Evolutionary conservation across 2,329 filamentous ascomycete species (phyloP), one percentile per base, ranked within the genome.

Genomic region (Gyromitra esculenta): DNA sequence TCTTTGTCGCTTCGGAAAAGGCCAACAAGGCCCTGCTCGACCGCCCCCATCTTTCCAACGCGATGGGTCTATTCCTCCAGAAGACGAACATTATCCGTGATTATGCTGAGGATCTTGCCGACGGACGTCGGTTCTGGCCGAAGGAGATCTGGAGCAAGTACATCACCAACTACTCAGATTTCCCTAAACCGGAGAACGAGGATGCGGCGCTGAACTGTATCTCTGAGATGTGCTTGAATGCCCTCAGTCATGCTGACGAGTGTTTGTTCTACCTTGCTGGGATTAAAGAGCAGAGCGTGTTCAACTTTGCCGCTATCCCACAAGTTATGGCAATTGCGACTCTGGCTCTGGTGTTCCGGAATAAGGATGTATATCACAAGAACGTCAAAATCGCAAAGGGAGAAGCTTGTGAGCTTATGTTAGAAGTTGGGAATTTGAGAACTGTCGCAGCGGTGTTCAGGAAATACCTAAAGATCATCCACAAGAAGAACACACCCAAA

Each of bases 11-110:
- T 82, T 91, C 91, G 65, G 89, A 92, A 77, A 91, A 97, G 73
- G 96, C 93, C 77, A 97, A 97, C 83, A 91, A 92, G 1, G 92
- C 90, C 73, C 88, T 99, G 66, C 86, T 95, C 67, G 88, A 94
- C 78, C 89, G 93, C 66, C 90, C 92, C 43, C 87, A 93, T 77
- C 88, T 99, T 64, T 92, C 93, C 81, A 94, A 97, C 84, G 95
- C 93, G 57, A 99, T 99, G 96, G 96, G 93, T 31, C 92, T 97
- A 80, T 97, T 99, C 84, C 86, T 99, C 77, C 96, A 99, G 83
- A 97, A 99, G 87, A 97, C 94, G 79, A 99, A 99, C 87, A 97
- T 99, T 83, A 97, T 98, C 82, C 93, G 96, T 82, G 96, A 99
- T 83, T 89, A 98, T 79, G 90, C 91, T 81, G 96, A 99, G 84